Evolutionary conservation across 768 basidiomycete genomes (phyloP).

Genomic region (Lentinula edodes): DNA sequence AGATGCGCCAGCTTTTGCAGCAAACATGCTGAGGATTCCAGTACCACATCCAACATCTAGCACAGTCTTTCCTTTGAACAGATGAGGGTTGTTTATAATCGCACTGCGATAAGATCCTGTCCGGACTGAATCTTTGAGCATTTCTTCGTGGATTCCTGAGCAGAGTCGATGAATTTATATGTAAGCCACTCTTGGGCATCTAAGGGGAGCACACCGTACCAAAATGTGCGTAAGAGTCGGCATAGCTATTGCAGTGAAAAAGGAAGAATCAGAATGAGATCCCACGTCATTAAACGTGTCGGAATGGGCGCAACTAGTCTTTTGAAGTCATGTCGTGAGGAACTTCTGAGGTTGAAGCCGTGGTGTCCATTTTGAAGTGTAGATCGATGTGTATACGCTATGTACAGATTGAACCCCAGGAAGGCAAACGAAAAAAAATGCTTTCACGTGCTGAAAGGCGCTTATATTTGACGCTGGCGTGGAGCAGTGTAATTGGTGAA

Average conservation of each 20-base stretch:
- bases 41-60: conserved; percentile 99
- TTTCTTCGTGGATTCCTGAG: conserved; percentile 96
- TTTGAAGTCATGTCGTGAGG: conserved; percentile 68
- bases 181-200: conserved; percentile 1
- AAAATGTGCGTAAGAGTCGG: conserved; percentile 94
- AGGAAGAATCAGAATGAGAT: conserved; percentile 32
- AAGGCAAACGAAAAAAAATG: not conserved
- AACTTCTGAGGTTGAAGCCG: conserved; percentile 3
- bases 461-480: not conserved
- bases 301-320: conserved; percentile 71
- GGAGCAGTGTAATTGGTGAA: not conserved
- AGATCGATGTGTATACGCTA: not conserved
- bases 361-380: conserved; percentile 9
- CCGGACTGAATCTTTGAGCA: conserved; percentile 95
- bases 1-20: conserved; percentile 90
- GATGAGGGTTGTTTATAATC: conserved; percentile 89
- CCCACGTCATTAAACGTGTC: conserved; percentile 18
- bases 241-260: conserved; percentile 59
- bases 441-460: not conserved
- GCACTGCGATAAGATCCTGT: conserved; percentile 93
- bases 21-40: conserved; percentile 97
- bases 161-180: conserved; percentile 1
- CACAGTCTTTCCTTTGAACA: conserved; percentile 96
- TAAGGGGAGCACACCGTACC: conserved; percentile 37
- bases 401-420: not conserved